A percentile compares a stretch with the other conserved stretches of the same genome.
Conservation (phyloP, 148 eudicot species). For the Spergularia bocconei region DNA sequence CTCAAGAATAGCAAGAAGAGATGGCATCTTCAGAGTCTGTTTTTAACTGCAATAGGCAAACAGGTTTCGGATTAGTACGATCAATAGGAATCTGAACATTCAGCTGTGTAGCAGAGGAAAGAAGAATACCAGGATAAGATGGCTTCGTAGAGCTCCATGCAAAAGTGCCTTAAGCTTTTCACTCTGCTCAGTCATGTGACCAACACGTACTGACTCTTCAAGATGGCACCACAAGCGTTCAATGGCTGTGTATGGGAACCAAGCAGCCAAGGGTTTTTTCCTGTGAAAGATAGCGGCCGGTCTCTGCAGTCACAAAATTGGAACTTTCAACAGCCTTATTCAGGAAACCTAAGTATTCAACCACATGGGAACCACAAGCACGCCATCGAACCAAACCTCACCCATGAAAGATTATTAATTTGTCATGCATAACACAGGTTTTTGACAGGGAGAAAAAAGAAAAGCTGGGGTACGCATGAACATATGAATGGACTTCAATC, state of each 20-base stretch:
- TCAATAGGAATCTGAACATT: not conserved
- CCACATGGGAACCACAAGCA: not conserved
- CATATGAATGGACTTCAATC: too few species aligned
- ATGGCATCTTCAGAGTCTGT: constrained; percentile 34
- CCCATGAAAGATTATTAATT: too few species aligned
- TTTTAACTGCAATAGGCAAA: constrained; percentile 21
- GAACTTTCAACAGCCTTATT: not conserved
- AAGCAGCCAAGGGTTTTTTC: constrained; percentile 72
- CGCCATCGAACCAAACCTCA: too few species aligned
- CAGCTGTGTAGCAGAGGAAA: not conserved
- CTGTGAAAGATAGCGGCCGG: constrained; percentile 71
- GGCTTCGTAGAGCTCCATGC: constrained; percentile 59
- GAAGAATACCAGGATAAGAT: constrained; percentile 59
- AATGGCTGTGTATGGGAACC: constrained; percentile 90
- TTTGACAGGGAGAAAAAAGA: too few species aligned
- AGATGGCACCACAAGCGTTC: constrained; percentile 87
- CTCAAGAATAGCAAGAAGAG: constrained; percentile 25
- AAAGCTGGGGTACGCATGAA: too few species aligned
- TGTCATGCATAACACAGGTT: too few species aligned
- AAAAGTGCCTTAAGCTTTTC: constrained; percentile 68
- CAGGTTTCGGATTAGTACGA: not conserved
- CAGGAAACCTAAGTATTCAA: not conserved
- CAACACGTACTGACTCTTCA: constrained; percentile 58
- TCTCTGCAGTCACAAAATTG: constrained; percentile 50
- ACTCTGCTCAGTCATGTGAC: constrained; percentile 78